These are phyloP conservation scores for Globisporangium iwayamae DNA, from an alignment of 352 stramenopile genomes.

Conservation along the genomic window DNA sequence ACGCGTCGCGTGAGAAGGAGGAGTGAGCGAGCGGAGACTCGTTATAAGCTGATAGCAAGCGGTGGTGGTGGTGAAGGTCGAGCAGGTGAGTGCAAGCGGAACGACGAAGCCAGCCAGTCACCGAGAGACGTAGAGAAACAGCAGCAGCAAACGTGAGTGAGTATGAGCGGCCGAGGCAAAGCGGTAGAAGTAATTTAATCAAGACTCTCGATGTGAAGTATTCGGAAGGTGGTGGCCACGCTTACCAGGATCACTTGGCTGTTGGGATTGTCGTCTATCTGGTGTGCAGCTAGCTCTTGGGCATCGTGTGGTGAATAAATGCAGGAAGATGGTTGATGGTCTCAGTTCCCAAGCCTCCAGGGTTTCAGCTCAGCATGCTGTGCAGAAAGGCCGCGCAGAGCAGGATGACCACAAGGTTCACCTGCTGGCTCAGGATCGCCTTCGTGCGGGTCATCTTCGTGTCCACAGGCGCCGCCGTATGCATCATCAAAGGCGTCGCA, in stretches of 20 bases:
- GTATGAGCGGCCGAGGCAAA: conserved; percentile 6
- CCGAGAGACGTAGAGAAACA: background rate
- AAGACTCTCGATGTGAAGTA: conserved; percentile 6
- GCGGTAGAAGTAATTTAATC: conserved; percentile 9
- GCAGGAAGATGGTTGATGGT: background rate
- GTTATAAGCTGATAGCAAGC: background rate
- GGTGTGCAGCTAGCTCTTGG: background rate
- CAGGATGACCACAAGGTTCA: conserved; percentile 20
- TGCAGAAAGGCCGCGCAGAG: conserved; percentile 13
- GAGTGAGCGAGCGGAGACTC: background rate
- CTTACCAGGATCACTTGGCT: background rate
- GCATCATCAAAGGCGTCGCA: background rate
- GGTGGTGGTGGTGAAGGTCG: too few species aligned
- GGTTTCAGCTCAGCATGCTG: background rate
- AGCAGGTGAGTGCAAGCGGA: background rate
- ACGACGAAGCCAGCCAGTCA: background rate
- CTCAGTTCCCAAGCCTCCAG: background rate
- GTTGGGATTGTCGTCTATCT: background rate
- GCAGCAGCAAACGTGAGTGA: conserved; percentile 1
- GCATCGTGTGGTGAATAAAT: background rate
- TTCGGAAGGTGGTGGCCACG: background rate
- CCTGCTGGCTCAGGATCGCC: conserved; percentile 16
- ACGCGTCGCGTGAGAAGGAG: background rate
- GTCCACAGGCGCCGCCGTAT: background rate
- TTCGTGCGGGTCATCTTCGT: background rate